phyloP scores from a whole-genome alignment of 345 rosid genomes.

The Trapa bicornis region DNA sequence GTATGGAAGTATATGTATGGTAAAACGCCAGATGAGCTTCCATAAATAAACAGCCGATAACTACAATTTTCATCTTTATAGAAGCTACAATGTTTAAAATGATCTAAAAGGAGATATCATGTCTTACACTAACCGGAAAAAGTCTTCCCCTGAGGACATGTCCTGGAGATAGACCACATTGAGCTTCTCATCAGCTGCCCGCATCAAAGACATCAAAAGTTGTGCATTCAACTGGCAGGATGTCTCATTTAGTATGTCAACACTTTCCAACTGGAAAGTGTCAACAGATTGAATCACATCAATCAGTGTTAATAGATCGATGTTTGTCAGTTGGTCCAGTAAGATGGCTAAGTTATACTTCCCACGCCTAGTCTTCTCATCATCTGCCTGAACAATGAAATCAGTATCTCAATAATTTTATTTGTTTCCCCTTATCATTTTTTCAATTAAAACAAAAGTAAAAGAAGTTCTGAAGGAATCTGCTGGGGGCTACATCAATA shows the following conservation, averaged over 20 bases:
- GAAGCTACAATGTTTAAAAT: neutral
- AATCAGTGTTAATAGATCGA: conserved; percentile 25
- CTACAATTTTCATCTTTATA: neutral
- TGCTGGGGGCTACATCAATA: neutral
- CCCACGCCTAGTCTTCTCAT: conserved; percentile 14
- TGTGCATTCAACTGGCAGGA: conserved; percentile 22
- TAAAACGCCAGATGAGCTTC: neutral
- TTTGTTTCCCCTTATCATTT: neutral
- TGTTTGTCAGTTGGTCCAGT: conserved; percentile 24
- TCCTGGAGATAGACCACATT: conserved; percentile 24
- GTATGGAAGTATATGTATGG: neutral
- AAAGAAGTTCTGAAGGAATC: neutral
- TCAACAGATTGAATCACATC: conserved; percentile 20
- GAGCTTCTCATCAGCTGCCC: conserved; percentile 24
- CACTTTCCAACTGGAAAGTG: conserved; percentile 22
- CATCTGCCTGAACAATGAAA: conserved; percentile 25
- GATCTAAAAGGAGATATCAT: neutral
- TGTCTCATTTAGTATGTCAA: conserved; percentile 22
- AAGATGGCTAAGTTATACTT: conserved; percentile 20
- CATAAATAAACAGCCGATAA: neutral
- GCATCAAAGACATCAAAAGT: conserved; percentile 22
- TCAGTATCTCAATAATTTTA: neutral
- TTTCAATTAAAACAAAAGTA: neutral
- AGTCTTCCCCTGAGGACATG: conserved; percentile 18
- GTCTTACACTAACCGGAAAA: conserved; percentile 22